Percentiles rank a stretch among this genome's conserved stretches.
Evolutionary conservation across 805 yeast species (phyloP).

Genomic region (Myxozyma neotropica): DNA sequence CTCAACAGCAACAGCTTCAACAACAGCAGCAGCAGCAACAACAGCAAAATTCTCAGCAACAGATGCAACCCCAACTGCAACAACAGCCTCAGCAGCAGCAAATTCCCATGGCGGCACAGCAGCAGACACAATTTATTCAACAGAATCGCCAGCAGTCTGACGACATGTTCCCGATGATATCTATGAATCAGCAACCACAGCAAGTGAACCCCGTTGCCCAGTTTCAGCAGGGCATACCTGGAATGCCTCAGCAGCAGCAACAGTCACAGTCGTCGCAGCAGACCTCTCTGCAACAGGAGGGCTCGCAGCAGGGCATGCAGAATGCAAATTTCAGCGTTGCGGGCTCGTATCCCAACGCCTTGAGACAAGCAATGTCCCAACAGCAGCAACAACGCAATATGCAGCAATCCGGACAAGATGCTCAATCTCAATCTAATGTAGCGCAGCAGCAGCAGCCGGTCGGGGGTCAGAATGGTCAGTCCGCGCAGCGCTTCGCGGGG

Average conservation of each 20-base stretch:
- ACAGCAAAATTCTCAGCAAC: conserved; percentile 26
- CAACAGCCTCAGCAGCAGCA: conserved; percentile 5
- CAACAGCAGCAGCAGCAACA: conserved; percentile 15
- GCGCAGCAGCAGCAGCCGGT: conserved; percentile 20
- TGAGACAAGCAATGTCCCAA: conserved; percentile 29
- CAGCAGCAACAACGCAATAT: conserved; percentile 15
- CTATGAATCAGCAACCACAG: conserved; percentile 23
- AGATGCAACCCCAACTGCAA: conserved; percentile 23
- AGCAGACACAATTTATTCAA: conserved; percentile 13
- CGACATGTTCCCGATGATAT: conserved; percentile 15
- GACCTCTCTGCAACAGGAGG: background rate
- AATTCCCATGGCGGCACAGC: conserved; percentile 13
- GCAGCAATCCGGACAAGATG: conserved; percentile 12
- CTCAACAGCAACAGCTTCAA: conserved; percentile 21
- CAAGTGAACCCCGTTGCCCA: conserved; percentile 20
- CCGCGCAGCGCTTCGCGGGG: conserved; percentile 19
- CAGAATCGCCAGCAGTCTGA: conserved; percentile 20
- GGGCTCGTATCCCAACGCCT: conserved; percentile 23
- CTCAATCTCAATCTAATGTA: background rate
- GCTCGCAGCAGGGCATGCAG: background rate
- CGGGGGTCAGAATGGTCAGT: conserved; percentile 1
- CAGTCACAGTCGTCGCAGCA: conserved; percentile 7
- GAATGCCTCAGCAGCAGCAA: conserved; percentile 6
- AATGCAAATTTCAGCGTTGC: conserved; percentile 10
- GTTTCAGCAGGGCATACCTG: conserved; percentile 12